Evolutionary conservation across 1,284 basidiomycete genomes (phyloP).

Genomic region (Phlebopus sp.): DNA sequence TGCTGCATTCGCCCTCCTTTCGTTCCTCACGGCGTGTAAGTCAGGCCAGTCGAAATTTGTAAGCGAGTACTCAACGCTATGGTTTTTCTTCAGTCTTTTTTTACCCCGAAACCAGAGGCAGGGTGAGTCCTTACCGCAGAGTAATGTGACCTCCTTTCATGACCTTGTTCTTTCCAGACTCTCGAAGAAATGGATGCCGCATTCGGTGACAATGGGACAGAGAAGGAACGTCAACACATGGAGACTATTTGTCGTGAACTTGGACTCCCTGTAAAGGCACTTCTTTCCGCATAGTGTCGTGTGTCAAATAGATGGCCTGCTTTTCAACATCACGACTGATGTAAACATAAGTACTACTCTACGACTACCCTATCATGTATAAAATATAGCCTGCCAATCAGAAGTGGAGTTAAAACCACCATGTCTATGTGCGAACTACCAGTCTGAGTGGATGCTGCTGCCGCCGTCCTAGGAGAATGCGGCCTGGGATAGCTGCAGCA

Average conservation of each 20-base stretch:
- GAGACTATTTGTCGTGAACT: slow-evolving; percentile 27
- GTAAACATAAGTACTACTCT: not conserved
- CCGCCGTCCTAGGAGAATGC: too few species aligned
- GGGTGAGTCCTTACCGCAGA: slow-evolving; percentile 17
- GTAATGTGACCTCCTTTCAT: not conserved
- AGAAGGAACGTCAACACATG: slow-evolving; percentile 29
- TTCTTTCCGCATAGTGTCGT: slow-evolving; percentile 18
- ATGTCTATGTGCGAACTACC: not conserved
- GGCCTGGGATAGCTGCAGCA: too few species aligned
- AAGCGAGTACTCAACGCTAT: slow-evolving; percentile 1
- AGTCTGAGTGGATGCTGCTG: too few species aligned
- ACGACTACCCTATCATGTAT: not conserved
- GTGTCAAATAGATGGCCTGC: not conserved
- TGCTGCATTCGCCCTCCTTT: slow-evolving; percentile 25
- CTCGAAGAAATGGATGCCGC: slow-evolving; percentile 34
- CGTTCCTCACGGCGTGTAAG: slow-evolving; percentile 33
- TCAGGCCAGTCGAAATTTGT: not conserved
- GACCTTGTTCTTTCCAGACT: slow-evolving; percentile 22
- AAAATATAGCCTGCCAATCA: too few species aligned
- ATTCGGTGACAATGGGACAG: slow-evolving; percentile 30
- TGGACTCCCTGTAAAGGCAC: slow-evolving; percentile 25
- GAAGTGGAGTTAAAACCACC: not conserved
- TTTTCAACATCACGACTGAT: not conserved
- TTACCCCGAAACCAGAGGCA: slow-evolving; percentile 33
- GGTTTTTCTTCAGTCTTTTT: slow-evolving; percentile 20